Evolutionary conservation across 78 protist genomes (phyloP), one percentile per base, ranked within the genome.

Genomic region (Dictyostelium intermedium): DNA sequence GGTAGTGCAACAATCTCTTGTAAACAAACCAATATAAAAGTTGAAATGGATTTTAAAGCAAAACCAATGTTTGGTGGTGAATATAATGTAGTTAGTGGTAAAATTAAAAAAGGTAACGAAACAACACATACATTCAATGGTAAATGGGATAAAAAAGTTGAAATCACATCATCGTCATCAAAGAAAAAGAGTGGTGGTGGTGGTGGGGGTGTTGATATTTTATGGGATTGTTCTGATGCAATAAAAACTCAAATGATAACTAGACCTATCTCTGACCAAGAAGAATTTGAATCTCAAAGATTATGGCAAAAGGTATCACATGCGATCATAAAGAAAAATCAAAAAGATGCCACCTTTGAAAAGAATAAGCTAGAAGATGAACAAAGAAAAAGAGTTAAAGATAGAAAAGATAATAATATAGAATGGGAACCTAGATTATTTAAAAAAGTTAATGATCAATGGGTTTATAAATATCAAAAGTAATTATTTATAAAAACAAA

Each of bases 21-120:
- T 91, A 37, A 72, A 73, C 39, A 97, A 37, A 91, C 97, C n/a
- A 92, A 85, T 32, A 27, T 85, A 27, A 20, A 14, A 27, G 34
- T 91, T 11, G 95, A 82, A 27, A 6, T 98, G 56, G 93, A 97
- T 34, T 98, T 98, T 82, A 95, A 87, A 93, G 34, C 92, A 34
- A 98, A 91, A 43, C 97, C 97, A 34, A 66, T 95, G 50, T 78
- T 97, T 85, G 95, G 97, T 10, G 99, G 99, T 41, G 93, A 93
- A 34, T 91, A 96, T 83, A 97, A 96, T 80, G 74, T 69, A 3
- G 84, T 98, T 7, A 5, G 74, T 45, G 98, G 97, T n/a, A 87
- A 72, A 76, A 85, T 97, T 35, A 92, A 81, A 84, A 32, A 89
- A 34, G 34, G 35, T 27, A 25, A 30, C 27, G 85, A 84, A 60